phyloP scores from a whole-genome alignment of 768 basidiomycete genomes.

The Lentinula sp. region DNA sequence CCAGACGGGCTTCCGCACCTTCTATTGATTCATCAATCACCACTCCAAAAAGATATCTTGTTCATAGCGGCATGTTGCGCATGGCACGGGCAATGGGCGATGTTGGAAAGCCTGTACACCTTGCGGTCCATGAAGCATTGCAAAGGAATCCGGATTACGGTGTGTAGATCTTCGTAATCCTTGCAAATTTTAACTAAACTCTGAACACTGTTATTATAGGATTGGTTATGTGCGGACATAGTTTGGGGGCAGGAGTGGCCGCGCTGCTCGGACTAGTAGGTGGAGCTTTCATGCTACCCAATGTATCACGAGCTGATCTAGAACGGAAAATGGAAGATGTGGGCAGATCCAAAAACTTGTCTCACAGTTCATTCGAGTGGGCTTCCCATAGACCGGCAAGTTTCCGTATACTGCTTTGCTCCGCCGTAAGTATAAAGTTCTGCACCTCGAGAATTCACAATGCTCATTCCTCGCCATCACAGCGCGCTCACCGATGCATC shows the following conservation, averaged over 20 bases:
- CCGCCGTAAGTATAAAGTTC: slow-evolving; percentile 53
- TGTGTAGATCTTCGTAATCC: slow-evolving; percentile 24
- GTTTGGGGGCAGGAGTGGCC: slow-evolving; percentile 79
- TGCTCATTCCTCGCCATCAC: neutral
- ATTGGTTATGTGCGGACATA: slow-evolving; percentile 76
- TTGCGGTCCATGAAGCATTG: slow-evolving; percentile 67
- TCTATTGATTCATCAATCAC: slow-evolving; percentile 17
- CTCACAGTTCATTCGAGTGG: slow-evolving; percentile 64
- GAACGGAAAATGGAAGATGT: slow-evolving; percentile 45
- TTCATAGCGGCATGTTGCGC: slow-evolving; percentile 76
- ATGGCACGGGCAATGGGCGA: slow-evolving; percentile 79
- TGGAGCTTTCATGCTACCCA: neutral
- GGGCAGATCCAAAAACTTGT: slow-evolving; percentile 79
- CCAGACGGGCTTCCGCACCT: slow-evolving; percentile 13
- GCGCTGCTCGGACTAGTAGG: slow-evolving; percentile 67
- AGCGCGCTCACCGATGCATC: slow-evolving; percentile 60
- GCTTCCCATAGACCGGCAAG: slow-evolving; percentile 57
- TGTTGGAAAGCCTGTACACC: slow-evolving; percentile 69
- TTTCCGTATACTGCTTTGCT: slow-evolving; percentile 74
- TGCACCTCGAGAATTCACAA: neutral
- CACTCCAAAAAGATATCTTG: slow-evolving; percentile 38
- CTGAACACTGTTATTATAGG: slow-evolving; percentile 28
- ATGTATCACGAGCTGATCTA: neutral
- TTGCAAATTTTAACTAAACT: too few relatives aligned
- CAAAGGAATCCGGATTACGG: slow-evolving; percentile 67